A percentile compares a stretch with the other conserved stretches of the same genome.
These are phyloP conservation scores for Alnus glutinosa DNA, from an alignment of 306 rosid genomes.

Conservation along the genomic window DNA sequence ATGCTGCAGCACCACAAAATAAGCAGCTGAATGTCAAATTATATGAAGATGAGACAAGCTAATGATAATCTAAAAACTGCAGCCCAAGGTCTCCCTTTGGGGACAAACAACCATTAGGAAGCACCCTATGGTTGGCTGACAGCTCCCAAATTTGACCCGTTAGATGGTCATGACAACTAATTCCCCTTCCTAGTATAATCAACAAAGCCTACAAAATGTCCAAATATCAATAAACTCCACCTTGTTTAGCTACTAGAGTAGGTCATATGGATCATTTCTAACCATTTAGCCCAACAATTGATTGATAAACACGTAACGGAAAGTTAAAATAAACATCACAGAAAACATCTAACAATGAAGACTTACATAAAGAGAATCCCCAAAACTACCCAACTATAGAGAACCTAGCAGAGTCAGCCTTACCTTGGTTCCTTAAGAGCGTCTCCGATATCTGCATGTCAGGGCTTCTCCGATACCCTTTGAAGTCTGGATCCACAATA, in stretches of 20 bases:
- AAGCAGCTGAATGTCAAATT: not conserved
- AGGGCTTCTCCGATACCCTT: conserved; percentile 3
- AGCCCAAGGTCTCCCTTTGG: not conserved
- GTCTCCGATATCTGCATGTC: conserved; percentile 50
- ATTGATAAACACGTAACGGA: not conserved
- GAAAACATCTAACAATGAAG: not conserved
- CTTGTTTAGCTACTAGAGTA: not conserved
- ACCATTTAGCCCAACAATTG: not conserved
- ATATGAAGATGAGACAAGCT: not conserved
- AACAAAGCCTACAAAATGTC: not conserved
- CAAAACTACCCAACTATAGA: not conserved
- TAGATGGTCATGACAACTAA: not conserved
- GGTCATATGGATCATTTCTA: not conserved
- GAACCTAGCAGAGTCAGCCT: not conserved
- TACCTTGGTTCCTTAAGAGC: conserved; percentile 53
- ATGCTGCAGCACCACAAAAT: conserved; percentile 42
- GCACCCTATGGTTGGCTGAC: not conserved
- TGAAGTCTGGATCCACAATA: not conserved
- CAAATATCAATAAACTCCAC: not conserved
- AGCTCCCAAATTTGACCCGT: not conserved
- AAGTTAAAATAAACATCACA: not conserved
- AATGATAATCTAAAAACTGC: not conserved
- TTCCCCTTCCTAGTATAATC: not conserved
- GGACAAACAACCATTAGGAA: not conserved
- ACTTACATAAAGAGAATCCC: not conserved